These are phyloP conservation scores for Pezicula carpinea DNA, from an alignment of 2,329 filamentous ascomycete genomes.

Conservation along the genomic window DNA sequence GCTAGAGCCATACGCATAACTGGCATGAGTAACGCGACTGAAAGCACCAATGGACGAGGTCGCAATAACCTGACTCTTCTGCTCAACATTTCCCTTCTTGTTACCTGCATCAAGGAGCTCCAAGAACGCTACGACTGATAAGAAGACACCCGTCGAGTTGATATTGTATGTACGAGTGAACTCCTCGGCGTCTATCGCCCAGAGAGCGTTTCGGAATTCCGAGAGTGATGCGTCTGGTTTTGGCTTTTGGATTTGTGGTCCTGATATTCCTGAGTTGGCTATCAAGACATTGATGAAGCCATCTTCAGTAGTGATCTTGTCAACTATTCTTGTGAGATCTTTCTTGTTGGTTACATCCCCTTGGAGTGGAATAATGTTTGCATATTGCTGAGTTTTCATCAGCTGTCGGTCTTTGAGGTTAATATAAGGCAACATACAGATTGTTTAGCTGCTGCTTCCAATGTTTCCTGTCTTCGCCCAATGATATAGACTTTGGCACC, in stretches of 20 bases:
- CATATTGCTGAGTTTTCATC: slow-evolving; percentile 8
- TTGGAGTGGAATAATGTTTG: slow-evolving; percentile 19
- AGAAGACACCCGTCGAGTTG: slow-evolving; percentile 56
- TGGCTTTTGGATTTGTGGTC: slow-evolving; percentile 30
- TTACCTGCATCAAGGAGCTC: slow-evolving; percentile 58
- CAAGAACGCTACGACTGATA: slow-evolving; percentile 55
- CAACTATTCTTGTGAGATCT: slow-evolving; percentile 50
- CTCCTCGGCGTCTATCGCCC: slow-evolving; percentile 52
- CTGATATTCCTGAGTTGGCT: slow-evolving; percentile 53
- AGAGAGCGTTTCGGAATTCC: slow-evolving; percentile 39
- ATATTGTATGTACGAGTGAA: slow-evolving; percentile 57
- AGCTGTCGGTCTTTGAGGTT: neutral
- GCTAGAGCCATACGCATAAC: slow-evolving; percentile 71
- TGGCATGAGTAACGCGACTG: slow-evolving; percentile 66
- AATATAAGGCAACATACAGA: neutral
- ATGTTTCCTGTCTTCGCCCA: slow-evolving; percentile 43
- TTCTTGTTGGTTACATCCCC: slow-evolving; percentile 60
- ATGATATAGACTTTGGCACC: slow-evolving; percentile 54
- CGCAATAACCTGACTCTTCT: slow-evolving; percentile 56
- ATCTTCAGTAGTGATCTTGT: slow-evolving; percentile 48
- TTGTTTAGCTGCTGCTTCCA: slow-evolving; percentile 40
- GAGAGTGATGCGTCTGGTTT: slow-evolving; percentile 17
- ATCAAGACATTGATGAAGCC: slow-evolving; percentile 57
- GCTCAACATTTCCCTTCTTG: slow-evolving; percentile 48
- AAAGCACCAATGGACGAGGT: slow-evolving; percentile 70